Percentiles rank a stretch among this genome's conserved stretches.
These are phyloP conservation scores for Calonectria henricotiae DNA, from an alignment of 2,329 filamentous ascomycete species.

Conservation along the genomic window DNA sequence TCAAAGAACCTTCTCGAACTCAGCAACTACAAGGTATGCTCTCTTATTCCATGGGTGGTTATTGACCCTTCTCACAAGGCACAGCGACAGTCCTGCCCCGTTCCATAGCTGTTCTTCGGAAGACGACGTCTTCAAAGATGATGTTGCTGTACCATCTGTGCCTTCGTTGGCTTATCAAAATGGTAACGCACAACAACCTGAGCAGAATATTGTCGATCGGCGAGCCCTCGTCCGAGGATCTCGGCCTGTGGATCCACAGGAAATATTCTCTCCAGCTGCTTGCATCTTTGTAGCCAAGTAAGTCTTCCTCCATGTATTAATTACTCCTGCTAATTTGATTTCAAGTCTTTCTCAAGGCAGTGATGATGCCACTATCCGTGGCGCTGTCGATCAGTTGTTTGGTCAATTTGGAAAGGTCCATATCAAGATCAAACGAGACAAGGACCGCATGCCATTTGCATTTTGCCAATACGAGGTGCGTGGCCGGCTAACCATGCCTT, in stretches of 20 bases:
- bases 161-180: background rate
- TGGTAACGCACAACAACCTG: background rate
- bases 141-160: background rate
- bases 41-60: background rate
- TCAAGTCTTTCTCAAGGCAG: constrained; percentile 68
- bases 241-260: constrained; percentile 64
- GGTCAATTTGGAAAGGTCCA: constrained; percentile 71
- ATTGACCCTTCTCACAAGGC: background rate
- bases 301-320: constrained; percentile 51
- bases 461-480: constrained; percentile 77
- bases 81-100: background rate
- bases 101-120: background rate
- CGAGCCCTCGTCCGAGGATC: background rate
- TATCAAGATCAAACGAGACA: constrained; percentile 76
- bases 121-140: constrained; percentile 19
- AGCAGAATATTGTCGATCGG: background rate
- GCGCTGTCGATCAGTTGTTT: constrained; percentile 70
- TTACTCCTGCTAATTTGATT: background rate
- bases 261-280: constrained; percentile 68
- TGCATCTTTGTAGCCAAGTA: constrained; percentile 80
- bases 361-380: constrained; percentile 68
- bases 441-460: constrained; percentile 73
- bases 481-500: constrained; percentile 17
- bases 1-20: constrained; percentile 1
- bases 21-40: constrained; percentile 12